Evolutionary conservation across 1,139 yeast species (phyloP).

Genomic region (Yamadazyma dushanensis): DNA sequence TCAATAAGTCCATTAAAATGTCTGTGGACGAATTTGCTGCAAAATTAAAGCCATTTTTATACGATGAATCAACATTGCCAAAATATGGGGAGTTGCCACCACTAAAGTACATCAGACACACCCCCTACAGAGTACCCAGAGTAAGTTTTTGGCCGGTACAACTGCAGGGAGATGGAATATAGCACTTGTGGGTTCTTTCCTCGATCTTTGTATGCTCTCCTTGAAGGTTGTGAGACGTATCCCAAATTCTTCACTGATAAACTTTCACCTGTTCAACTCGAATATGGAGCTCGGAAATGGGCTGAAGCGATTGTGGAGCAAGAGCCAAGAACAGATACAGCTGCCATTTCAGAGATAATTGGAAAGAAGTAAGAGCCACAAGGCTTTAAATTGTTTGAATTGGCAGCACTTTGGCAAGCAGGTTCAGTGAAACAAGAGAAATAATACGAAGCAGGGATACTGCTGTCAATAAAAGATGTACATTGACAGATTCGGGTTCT

Average conservation of each 20-base stretch:
- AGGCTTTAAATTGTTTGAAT: conserved; percentile 20
- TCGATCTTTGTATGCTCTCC: conserved; percentile 21
- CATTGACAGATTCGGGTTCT: conserved; percentile 14
- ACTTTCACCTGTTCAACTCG: conserved; percentile 16
- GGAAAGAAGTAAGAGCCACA: conserved; percentile 13
- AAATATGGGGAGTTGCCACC: conserved; percentile 17
- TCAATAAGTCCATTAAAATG: neutral
- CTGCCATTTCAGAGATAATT: conserved; percentile 24
- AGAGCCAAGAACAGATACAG: conserved; percentile 21
- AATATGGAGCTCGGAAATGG: conserved; percentile 23
- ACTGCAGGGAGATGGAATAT: conserved; percentile 19
- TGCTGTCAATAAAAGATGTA: conserved; percentile 14
- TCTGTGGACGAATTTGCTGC: conserved; percentile 3
- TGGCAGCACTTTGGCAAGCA: conserved; percentile 22
- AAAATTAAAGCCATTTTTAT: conserved; percentile 11
- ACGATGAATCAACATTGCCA: conserved; percentile 13
- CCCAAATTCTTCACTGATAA: conserved; percentile 13
- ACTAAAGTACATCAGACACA: conserved; percentile 5
- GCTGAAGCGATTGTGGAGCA: conserved; percentile 18
- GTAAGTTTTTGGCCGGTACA: conserved; percentile 15
- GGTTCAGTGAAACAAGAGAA: conserved; percentile 22
- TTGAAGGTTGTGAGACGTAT: conserved; percentile 19
- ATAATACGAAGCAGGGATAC: conserved; percentile 26
- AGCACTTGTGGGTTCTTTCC: conserved; percentile 30
- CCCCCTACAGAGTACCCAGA: conserved; percentile 17